A percentile compares a stretch with the other conserved stretches of the same genome.
These are phyloP conservation scores for Penicillium waksmanii DNA, from an alignment of 495 filamentous ascomycete genomes.

Conservation along the genomic window DNA sequence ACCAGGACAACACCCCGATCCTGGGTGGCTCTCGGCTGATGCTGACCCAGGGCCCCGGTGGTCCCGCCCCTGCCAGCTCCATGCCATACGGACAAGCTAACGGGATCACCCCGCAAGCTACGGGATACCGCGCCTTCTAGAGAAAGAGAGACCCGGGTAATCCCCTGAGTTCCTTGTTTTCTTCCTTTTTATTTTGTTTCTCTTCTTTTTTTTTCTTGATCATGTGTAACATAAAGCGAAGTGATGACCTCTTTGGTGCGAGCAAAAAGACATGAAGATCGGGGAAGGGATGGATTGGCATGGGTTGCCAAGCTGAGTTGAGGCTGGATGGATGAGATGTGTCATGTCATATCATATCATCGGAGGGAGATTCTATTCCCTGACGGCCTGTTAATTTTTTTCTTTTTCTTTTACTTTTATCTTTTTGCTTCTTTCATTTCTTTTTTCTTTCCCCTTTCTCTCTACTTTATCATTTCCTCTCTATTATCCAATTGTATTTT, in stretches of 20 bases:
- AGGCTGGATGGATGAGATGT: neutral
- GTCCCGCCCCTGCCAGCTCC: conserved; percentile 54
- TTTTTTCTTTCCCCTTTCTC: conserved; percentile 14
- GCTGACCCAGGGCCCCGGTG: conserved; percentile 87
- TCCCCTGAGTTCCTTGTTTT: conserved; percentile 15
- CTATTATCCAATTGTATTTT: conserved; percentile 21
- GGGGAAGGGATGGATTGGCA: conserved; percentile 13
- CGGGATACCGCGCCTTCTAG: conserved; percentile 69
- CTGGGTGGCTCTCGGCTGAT: conserved; percentile 89
- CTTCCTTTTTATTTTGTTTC: conserved; percentile 6
- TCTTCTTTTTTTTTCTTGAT: conserved; percentile 24
- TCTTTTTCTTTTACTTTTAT: conserved; percentile 22
- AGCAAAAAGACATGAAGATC: conserved; percentile 30
- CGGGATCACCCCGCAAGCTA: conserved; percentile 79
- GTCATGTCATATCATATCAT: neutral
- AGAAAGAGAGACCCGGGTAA: conserved; percentile 7
- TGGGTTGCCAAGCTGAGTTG: conserved; percentile 8
- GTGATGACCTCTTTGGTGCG: conserved; percentile 34
- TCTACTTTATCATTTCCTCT: conserved; percentile 2
- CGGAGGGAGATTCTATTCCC: conserved; percentile 17
- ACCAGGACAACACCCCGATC: conserved; percentile 92
- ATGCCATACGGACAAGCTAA: conserved; percentile 68
- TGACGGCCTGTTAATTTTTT: conserved; percentile 31
- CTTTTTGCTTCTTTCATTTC: conserved; percentile 16
- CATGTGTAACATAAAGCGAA: conserved; percentile 49